Evolutionary conservation across 1,284 basidiomycete species (phyloP).

Genomic region (Xerocomus amazonicus): DNA sequence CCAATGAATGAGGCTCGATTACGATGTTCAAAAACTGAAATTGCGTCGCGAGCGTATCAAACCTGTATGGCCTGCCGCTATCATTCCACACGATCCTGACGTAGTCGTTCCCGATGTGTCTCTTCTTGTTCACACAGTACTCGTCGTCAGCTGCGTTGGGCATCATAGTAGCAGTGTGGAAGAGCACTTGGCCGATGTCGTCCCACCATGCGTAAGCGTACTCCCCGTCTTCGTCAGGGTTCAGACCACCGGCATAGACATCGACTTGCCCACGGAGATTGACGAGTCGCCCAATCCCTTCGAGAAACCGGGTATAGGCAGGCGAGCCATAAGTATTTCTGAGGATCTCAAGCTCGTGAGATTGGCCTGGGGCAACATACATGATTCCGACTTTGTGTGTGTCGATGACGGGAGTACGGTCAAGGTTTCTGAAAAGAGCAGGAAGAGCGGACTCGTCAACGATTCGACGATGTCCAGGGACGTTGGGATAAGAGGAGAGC

Average conservation of each 20-base stretch:
- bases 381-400: conserved; percentile 96
- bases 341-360: conserved; percentile 82
- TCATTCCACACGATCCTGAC: conserved; percentile 98
- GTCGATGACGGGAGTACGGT: conserved; percentile 92
- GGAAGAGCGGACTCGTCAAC: conserved; percentile 53
- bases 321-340: conserved; percentile 91
- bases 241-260: conserved; percentile 92
- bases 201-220: conserved; percentile 99
- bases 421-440: conserved; percentile 67
- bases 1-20: conserved; percentile 89
- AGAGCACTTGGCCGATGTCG: conserved; percentile 93
- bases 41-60: conserved; percentile 87
- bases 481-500: conserved; percentile 74
- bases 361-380: conserved; percentile 93
- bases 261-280: conserved; percentile 89
- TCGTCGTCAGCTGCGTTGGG: conserved; percentile 72
- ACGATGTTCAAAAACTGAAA: conserved; percentile 99
- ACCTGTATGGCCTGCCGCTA: conserved; percentile 80
- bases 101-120: conserved; percentile 92
- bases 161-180: conserved; percentile 98
- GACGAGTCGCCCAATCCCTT: conserved; percentile 86
- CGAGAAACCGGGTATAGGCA: conserved; percentile 90
- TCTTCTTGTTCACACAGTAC: conserved; percentile 80
- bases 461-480: conserved; percentile 45
- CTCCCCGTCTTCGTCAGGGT: conserved; percentile 86